A percentile compares a stretch with the other conserved stretches of the same genome.
Evolutionary conservation across 352 stramenopile species (phyloP).

Genomic region (Phytophthora sojae): DNA sequence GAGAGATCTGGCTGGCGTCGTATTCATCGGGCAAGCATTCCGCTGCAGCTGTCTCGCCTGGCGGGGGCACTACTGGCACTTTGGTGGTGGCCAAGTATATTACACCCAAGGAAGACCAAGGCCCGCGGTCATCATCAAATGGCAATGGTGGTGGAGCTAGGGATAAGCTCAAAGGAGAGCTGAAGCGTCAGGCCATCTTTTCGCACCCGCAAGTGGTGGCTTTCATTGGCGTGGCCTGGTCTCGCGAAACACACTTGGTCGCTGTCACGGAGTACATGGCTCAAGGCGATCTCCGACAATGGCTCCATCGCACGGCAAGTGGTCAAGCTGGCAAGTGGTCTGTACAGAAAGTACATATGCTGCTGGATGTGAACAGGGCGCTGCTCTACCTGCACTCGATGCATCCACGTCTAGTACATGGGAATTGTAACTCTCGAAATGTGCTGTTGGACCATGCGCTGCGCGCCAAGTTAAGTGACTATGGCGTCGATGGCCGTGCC

Average conservation of each 20-base stretch:
- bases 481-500: slow-evolving; percentile 54
- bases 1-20: slow-evolving; percentile 71
- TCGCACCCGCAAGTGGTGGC: slow-evolving; percentile 70
- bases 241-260: slow-evolving; percentile 66
- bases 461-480: slow-evolving; percentile 75
- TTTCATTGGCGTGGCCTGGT: slow-evolving; percentile 81
- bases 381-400: slow-evolving; percentile 76
- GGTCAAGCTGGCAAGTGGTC: slow-evolving; percentile 60
- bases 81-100: slow-evolving; percentile 71
- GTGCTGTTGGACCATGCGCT: slow-evolving; percentile 65
- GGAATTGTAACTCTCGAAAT: slow-evolving; percentile 76
- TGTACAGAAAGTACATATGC: slow-evolving; percentile 63
- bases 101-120: slow-evolving; percentile 38
- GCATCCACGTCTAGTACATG: slow-evolving; percentile 59
- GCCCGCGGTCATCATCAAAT: slow-evolving; percentile 17
- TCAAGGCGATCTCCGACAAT: slow-evolving; percentile 72
- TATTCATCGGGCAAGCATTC: slow-evolving; percentile 32
- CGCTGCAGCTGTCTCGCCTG: slow-evolving; percentile 25
- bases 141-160: slow-evolving; percentile 14
- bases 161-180: slow-evolving; percentile 73
- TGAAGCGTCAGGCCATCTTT: slow-evolving; percentile 66
- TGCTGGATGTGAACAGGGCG: slow-evolving; percentile 69
- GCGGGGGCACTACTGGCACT: slow-evolving; percentile 37
- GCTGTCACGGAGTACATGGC: slow-evolving; percentile 81
- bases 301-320: slow-evolving; percentile 58